These are phyloP conservation scores for Venturia asperata DNA, from an alignment of 2,329 filamentous ascomycete genomes.

Conservation along the genomic window DNA sequence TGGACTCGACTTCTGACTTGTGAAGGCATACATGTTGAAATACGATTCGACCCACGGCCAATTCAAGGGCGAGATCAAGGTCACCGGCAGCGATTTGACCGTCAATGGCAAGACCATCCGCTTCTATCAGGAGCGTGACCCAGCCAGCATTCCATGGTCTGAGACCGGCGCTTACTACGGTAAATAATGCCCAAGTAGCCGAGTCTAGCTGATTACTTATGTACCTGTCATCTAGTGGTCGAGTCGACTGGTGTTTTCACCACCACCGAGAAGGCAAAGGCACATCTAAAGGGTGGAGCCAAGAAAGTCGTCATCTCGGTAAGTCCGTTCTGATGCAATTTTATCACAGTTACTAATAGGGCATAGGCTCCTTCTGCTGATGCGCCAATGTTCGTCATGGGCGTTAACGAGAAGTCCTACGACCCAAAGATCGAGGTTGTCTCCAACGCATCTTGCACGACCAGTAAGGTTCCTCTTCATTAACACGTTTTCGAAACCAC, in stretches of 20 bases:
- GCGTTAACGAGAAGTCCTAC: slow-evolving; percentile 94
- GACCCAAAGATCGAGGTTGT: slow-evolving; percentile 85
- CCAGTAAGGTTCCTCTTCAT: slow-evolving; percentile 44
- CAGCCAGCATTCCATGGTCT: slow-evolving; percentile 80
- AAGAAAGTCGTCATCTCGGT: slow-evolving; percentile 81
- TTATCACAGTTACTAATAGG: too few relatives aligned
- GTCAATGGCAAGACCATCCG: slow-evolving; percentile 93
- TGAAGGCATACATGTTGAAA: slow-evolving; percentile 97
- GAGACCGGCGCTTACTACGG: slow-evolving; percentile 78
- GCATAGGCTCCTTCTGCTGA: slow-evolving; percentile 69
- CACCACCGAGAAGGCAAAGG: slow-evolving; percentile 90
- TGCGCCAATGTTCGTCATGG: slow-evolving; percentile 99
- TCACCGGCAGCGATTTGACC: slow-evolving; percentile 63
- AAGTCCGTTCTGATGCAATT: too few relatives aligned
- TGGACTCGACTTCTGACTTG: too few relatives aligned
- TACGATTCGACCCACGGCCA: slow-evolving; percentile 95
- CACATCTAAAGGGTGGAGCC: slow-evolving; percentile 91
- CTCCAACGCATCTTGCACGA: slow-evolving; percentile 99
- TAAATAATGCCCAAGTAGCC: slow-evolving; percentile 24
- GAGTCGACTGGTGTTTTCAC: slow-evolving; percentile 99
- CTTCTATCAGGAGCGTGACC: slow-evolving; percentile 93
- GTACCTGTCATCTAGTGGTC: slow-evolving; percentile 51
- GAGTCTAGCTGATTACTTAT: neutral
- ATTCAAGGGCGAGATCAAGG: slow-evolving; percentile 87
- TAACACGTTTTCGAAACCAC: neutral